Percentiles rank a stretch among this genome's conserved stretches.
Evolutionary conservation across 2,329 filamentous ascomycete species (phyloP).

Genomic region (Diaporthe citri): DNA sequence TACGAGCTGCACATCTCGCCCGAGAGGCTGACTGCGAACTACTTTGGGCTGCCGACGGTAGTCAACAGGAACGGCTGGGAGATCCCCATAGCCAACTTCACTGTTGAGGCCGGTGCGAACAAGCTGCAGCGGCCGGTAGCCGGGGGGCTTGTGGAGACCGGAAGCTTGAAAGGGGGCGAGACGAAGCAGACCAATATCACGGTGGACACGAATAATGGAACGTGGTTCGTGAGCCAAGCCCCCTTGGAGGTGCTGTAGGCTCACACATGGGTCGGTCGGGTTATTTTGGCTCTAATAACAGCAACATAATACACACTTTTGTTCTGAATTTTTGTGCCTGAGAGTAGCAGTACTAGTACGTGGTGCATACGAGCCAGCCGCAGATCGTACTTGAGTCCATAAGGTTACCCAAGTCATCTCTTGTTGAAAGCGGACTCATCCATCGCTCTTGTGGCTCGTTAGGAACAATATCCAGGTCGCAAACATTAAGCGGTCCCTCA

Average conservation of each 20-base stretch:
- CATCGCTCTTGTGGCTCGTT: too few relatives aligned
- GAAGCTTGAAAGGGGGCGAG: constrained; percentile 63
- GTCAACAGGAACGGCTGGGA: constrained; percentile 72
- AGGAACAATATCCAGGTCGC: too few relatives aligned
- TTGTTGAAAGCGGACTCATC: too few relatives aligned
- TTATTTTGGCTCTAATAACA: not conserved
- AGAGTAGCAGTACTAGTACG: too few relatives aligned
- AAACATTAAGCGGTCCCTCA: too few relatives aligned
- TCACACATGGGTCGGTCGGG: too few relatives aligned
- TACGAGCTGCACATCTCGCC: constrained; percentile 72
- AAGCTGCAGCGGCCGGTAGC: constrained; percentile 60
- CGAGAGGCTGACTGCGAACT: constrained; percentile 71
- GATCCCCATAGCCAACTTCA: constrained; percentile 77
- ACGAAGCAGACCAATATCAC: constrained; percentile 32
- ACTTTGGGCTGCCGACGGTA: constrained; percentile 73
- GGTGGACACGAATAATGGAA: constrained; percentile 24
- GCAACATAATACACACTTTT: too few relatives aligned
- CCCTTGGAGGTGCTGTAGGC: constrained; percentile 7
- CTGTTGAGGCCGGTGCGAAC: constrained; percentile 73
- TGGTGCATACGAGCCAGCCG: too few relatives aligned
- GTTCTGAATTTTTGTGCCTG: too few relatives aligned
- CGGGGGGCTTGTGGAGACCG: constrained; percentile 63
- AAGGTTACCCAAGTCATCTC: too few relatives aligned
- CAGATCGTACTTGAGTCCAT: too few relatives aligned
- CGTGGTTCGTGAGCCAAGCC: constrained; percentile 33